Conservation (phyloP, 192 early-diverging fungal genomes). For the Coemansia sp. region DNA sequence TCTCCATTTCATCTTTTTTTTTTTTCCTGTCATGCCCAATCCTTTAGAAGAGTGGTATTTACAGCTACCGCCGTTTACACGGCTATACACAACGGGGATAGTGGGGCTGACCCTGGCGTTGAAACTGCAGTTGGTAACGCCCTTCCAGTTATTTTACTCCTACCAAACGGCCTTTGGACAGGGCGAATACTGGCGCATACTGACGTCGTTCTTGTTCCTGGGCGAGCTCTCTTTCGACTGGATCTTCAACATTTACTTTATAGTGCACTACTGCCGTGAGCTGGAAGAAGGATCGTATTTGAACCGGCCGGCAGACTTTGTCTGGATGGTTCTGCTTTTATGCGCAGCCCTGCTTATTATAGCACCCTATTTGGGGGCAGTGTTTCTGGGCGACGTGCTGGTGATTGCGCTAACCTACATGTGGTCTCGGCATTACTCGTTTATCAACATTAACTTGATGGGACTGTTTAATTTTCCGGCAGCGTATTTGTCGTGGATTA, state of each 20-base stretch:
- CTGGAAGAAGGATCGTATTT: slow-evolving; percentile 94
- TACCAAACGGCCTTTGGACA: slow-evolving; percentile 65
- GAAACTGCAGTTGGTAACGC: slow-evolving; percentile 81
- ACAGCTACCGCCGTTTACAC: slow-evolving; percentile 82
- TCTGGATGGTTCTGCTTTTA: slow-evolving; percentile 81
- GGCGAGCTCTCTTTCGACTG: slow-evolving; percentile 88
- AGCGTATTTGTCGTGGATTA: slow-evolving; percentile 87
- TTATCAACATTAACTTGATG: slow-evolving; percentile 81
- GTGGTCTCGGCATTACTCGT: slow-evolving; percentile 96
- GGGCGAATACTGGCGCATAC: slow-evolving; percentile 88
- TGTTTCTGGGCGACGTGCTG: slow-evolving; percentile 80
- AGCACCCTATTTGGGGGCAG: slow-evolving; percentile 49
- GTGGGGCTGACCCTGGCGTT: slow-evolving; percentile 73
- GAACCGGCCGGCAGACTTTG: slow-evolving; percentile 86
- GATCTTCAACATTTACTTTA: slow-evolving; percentile 89
- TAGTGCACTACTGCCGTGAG: slow-evolving; percentile 83
- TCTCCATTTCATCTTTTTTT: neutral
- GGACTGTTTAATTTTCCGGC: slow-evolving; percentile 91
- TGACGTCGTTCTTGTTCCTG: slow-evolving; percentile 94
- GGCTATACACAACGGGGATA: slow-evolving; percentile 81
- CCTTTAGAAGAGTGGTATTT: slow-evolving; percentile 86
- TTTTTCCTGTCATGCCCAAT: slow-evolving; percentile 41
- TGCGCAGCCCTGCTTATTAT: slow-evolving; percentile 56
- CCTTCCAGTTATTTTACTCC: slow-evolving; percentile 80
- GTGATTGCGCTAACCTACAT: slow-evolving; percentile 88